These are phyloP conservation scores for Phtheirospermum japonicum DNA, from an alignment of 257 asterid species.

Conservation along the genomic window DNA sequence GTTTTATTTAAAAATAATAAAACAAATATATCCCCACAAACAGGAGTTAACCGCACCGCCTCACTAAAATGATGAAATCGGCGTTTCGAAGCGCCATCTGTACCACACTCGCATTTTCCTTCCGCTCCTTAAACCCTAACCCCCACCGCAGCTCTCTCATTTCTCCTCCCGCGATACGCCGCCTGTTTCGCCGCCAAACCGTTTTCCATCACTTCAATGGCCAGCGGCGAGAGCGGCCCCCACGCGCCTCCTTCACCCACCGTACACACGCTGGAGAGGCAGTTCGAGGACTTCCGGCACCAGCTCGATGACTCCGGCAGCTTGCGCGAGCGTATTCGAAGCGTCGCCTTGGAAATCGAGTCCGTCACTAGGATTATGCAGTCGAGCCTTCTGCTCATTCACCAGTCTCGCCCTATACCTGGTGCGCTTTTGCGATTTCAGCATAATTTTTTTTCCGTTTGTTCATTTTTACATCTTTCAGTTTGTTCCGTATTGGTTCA, in stretches of 20 bases:
- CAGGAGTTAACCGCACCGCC: no score
- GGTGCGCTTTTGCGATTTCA: slow-evolving; percentile 36
- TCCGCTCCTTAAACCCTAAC: slow-evolving; percentile 39
- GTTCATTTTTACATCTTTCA: background rate
- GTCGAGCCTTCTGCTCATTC: slow-evolving; percentile 68
- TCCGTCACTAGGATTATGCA: slow-evolving; percentile 72
- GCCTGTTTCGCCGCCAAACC: slow-evolving; percentile 28
- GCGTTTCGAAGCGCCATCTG: slow-evolving; percentile 37
- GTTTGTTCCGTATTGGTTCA: background rate
- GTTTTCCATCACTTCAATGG: slow-evolving; percentile 44
- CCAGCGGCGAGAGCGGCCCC: slow-evolving; percentile 35
- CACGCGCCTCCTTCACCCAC: slow-evolving; percentile 43
- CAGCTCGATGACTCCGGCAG: slow-evolving; percentile 66
- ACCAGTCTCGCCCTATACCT: slow-evolving; percentile 65
- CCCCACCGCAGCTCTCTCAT: slow-evolving; percentile 23
- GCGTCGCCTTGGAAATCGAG: slow-evolving; percentile 71
- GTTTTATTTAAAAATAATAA: no score
- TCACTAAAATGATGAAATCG: slow-evolving; percentile 25
- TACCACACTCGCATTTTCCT: slow-evolving; percentile 32
- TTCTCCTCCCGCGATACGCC: slow-evolving; percentile 29
- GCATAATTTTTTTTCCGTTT: background rate
- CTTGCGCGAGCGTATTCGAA: slow-evolving; percentile 73
- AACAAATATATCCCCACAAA: background rate
- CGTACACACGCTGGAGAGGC: slow-evolving; percentile 53
- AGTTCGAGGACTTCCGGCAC: slow-evolving; percentile 68